Percentiles rank a stretch among this genome's conserved stretches.
phyloP scores from a whole-genome alignment of 2,329 filamentous ascomycete species.

The Epichloe gansuensis region DNA sequence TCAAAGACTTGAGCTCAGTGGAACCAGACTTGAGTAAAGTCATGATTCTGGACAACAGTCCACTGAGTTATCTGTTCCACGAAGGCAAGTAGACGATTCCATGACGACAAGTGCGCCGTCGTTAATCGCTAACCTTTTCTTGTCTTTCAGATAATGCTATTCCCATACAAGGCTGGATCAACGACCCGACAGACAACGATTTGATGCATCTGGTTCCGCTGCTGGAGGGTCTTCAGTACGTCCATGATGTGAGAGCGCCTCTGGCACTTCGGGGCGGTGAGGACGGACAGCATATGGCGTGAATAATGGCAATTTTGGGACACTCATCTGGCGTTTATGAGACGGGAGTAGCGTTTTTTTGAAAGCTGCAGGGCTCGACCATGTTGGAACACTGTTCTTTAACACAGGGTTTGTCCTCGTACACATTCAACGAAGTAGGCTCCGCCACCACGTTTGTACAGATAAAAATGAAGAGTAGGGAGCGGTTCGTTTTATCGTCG shows the following conservation, averaged over 20 bases:
- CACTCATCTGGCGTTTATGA: slow-evolving; percentile 4
- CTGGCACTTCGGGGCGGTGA: slow-evolving; percentile 83
- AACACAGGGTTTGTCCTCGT: background rate
- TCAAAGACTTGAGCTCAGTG: slow-evolving; percentile 92
- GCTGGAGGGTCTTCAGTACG: slow-evolving; percentile 89
- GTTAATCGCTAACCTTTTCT: background rate
- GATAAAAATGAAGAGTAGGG: background rate
- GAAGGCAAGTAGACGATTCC: slow-evolving; percentile 54
- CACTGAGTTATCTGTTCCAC: slow-evolving; percentile 96
- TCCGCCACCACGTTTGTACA: background rate
- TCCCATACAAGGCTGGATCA: slow-evolving; percentile 98
- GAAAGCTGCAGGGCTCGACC: background rate
- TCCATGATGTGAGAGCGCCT: slow-evolving; percentile 85
- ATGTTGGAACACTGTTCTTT: background rate
- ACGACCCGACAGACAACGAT: slow-evolving; percentile 92
- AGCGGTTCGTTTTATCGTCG: background rate
- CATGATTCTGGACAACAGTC: slow-evolving; percentile 98
- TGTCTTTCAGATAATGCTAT: slow-evolving; percentile 76
- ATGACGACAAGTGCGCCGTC: background rate
- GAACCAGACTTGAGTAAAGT: slow-evolving; percentile 96
- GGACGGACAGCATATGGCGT: slow-evolving; percentile 48
- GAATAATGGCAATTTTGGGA: slow-evolving; percentile 7
- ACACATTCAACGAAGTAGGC: background rate
- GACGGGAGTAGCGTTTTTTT: background rate
- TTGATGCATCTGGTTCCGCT: slow-evolving; percentile 85